A percentile compares a stretch with the other conserved stretches of the same genome.
phyloP scores from a whole-genome alignment of 73 alveolate genomes.

The Paraurostyla sp. region DNA sequence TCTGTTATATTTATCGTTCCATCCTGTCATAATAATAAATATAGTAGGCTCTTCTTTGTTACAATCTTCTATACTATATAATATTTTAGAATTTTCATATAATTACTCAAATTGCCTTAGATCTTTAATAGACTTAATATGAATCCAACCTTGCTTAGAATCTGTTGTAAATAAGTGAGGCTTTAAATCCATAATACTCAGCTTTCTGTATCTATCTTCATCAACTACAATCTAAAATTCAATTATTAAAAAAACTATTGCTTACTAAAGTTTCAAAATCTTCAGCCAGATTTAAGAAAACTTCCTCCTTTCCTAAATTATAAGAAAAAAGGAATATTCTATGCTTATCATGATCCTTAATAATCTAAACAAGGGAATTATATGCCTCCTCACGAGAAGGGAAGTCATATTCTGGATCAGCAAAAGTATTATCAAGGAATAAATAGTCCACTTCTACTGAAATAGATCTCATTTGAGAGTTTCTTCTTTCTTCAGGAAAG shows the following conservation, averaged over 20 bases:
- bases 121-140: slow-evolving; percentile 45
- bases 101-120: slow-evolving; percentile 22
- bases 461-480: slow-evolving; percentile 34
- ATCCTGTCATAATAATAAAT: slow-evolving; percentile 70
- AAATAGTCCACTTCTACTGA: slow-evolving; percentile 80
- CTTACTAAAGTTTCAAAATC: slow-evolving; percentile 71
- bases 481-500: slow-evolving; percentile 65
- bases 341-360: slow-evolving; percentile 64
- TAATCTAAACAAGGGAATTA: slow-evolving; percentile 58
- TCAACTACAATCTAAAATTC: slow-evolving; percentile 68
- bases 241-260: too few species aligned
- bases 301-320: slow-evolving; percentile 86
- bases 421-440: slow-evolving; percentile 85
- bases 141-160: slow-evolving; percentile 63
- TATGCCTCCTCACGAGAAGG: slow-evolving; percentile 82
- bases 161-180: slow-evolving; percentile 82
- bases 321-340: slow-evolving; percentile 81
- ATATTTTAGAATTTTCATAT: not conserved
- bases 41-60: slow-evolving; percentile 66
- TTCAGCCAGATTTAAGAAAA: slow-evolving; percentile 72
- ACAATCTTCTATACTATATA: slow-evolving; percentile 8
- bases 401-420: slow-evolving; percentile 82
- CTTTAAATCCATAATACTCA: slow-evolving; percentile 61
- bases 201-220: slow-evolving; percentile 78
- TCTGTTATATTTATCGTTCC: slow-evolving; percentile 61